Evolutionary conservation across 2,329 filamentous ascomycete species (phyloP), one percentile per base, ranked within the genome.

Genomic region (Aspergillus jensenii): DNA sequence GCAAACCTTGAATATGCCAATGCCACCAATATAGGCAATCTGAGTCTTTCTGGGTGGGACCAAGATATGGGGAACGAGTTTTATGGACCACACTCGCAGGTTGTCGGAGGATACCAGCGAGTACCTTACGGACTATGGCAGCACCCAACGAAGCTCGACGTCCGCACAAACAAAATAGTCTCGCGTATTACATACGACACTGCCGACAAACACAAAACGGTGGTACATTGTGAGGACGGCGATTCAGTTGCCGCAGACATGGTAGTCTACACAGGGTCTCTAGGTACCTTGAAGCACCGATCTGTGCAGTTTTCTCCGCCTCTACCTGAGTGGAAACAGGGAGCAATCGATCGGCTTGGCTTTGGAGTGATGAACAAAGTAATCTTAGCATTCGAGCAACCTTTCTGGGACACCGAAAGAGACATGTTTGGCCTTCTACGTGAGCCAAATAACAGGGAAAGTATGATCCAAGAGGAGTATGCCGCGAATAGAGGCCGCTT

Each of bases 1-100:
- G 96, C 96, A 63, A 99, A 99, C 70, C 82, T 99, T 14, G 95
- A 99, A 74, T 99, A 99, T 71, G 96, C 93, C 62, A 99, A 98
- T 73, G 95, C 95, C 2, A 90, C 88, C 2, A 96, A 92, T 64
- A 87, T 96, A 55, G 88, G 90, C 63, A 89, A 90, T 62, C 84
- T 99, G 17, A 98, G 93, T 73, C 84, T 99, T 14, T 87, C 88
- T 7, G 88, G 93, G 0, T 98, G 96, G 91, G 96, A 99, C 74
- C 92, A 99, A 68, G 96, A 99, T 70, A 92, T 93, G 50, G 95
- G 95, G 0, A 97, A 99, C 67, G 95, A 99, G 71, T 99, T 96
- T 79, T 93, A 97, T 73, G 95, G 95, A 6, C 88, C 90, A 61
- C 96, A 99, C 72, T 91, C 91, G 1, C 93, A 97, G 83, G 87